These are phyloP conservation scores for Hypoxylon lenormandii DNA, from an alignment of 495 filamentous ascomycete genomes.

Conservation along the genomic window DNA sequence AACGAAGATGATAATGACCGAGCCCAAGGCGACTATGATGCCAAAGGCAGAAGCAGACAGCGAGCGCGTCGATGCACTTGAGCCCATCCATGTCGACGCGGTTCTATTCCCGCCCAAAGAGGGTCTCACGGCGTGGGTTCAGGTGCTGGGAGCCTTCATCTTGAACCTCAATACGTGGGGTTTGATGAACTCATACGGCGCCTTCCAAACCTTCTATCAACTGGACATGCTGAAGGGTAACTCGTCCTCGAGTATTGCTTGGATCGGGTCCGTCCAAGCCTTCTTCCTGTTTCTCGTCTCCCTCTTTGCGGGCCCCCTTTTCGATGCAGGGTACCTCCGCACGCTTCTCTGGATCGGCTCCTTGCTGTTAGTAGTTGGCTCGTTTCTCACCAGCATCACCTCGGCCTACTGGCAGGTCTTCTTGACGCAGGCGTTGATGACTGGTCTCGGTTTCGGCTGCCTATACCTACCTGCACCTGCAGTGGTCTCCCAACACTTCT, in stretches of 20 bases:
- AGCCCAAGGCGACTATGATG: neutral
- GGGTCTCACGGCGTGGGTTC: slow-evolving; percentile 43
- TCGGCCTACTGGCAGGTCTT: slow-evolving; percentile 71
- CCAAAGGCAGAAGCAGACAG: neutral
- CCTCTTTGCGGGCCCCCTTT: slow-evolving; percentile 23
- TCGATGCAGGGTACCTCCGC: slow-evolving; percentile 30
- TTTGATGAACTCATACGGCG: slow-evolving; percentile 55
- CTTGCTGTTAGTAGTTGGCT: slow-evolving; percentile 48
- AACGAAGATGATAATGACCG: neutral
- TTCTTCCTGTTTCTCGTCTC: slow-evolving; percentile 32
- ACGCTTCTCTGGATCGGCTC: slow-evolving; percentile 16
- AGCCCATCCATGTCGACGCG: neutral
- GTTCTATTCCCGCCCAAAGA: neutral
- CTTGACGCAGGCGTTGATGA: slow-evolving; percentile 74
- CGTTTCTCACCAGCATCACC: slow-evolving; percentile 53
- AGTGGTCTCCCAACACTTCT: slow-evolving; percentile 75
- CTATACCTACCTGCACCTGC: slow-evolving; percentile 73
- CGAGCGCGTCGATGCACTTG: neutral
- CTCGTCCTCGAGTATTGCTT: slow-evolving; percentile 34
- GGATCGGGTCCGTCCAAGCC: slow-evolving; percentile 41
- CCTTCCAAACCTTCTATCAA: slow-evolving; percentile 58
- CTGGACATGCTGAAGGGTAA: slow-evolving; percentile 17
- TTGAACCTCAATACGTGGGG: slow-evolving; percentile 49
- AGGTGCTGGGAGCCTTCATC: slow-evolving; percentile 45
- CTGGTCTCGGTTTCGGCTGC: slow-evolving; percentile 74